Evolutionary conservation across 73 alveolate species (phyloP).

Genomic region (Paramecium bursaria): DNA sequence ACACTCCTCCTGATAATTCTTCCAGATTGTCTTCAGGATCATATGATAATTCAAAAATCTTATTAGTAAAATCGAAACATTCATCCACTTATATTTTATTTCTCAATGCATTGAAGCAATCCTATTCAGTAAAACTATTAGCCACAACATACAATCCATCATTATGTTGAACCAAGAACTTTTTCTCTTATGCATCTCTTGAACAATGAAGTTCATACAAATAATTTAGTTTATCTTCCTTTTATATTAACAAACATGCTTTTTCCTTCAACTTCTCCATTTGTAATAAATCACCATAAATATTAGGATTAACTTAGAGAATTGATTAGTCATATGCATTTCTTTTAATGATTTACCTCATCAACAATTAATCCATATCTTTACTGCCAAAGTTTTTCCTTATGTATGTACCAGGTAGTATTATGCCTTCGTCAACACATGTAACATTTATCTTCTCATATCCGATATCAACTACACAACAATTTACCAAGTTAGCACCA

Average conservation of each 20-base stretch:
- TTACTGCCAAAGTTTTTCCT: constrained; percentile 97
- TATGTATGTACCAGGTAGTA: constrained; percentile 85
- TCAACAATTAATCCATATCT: constrained; percentile 84
- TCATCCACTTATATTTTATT: constrained; percentile 52
- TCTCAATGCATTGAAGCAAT: constrained; percentile 50
- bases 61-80: constrained; percentile 59
- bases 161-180: constrained; percentile 60
- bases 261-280: constrained; percentile 68
- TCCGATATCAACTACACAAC: constrained; percentile 98
- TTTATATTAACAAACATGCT: constrained; percentile 54
- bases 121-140: constrained; percentile 46
- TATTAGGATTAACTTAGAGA: constrained; percentile 16
- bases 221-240: constrained; percentile 52
- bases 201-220: constrained; percentile 57
- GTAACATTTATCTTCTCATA: constrained; percentile 88
- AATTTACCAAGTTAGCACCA: constrained; percentile 92
- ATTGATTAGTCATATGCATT: constrained; percentile 54
- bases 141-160: constrained; percentile 63
- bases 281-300: constrained; percentile 65
- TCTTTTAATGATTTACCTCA: constrained; percentile 62
- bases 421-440: constrained; percentile 98
- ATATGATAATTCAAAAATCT: constrained; percentile 51
- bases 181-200: constrained; percentile 54
- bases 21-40: constrained; percentile 73
- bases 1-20: constrained; percentile 64